phyloP scores from a whole-genome alignment of 2,329 filamentous ascomycete species.

The Phaeosphaeria sp. region DNA sequence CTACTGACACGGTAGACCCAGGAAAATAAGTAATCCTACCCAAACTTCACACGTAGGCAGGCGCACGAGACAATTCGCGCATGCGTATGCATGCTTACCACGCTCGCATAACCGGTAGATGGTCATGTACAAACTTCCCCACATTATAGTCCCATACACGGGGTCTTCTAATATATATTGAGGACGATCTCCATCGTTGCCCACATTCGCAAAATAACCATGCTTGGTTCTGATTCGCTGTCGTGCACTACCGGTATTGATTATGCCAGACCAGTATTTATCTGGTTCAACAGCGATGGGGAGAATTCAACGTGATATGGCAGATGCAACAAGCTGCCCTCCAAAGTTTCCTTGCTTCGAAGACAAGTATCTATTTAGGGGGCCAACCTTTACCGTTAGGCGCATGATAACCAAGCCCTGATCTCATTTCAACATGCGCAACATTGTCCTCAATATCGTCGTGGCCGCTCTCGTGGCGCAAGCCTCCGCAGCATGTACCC shows the following conservation, averaged over 20 bases:
- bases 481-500: constrained; percentile 28
- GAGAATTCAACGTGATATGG: not conserved
- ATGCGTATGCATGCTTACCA: not conserved
- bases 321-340: not conserved
- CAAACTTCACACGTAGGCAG: not conserved
- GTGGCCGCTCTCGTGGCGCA: constrained; percentile 9
- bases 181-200: not conserved
- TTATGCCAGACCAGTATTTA: not conserved
- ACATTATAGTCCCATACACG: not conserved
- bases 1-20: too few relatives aligned
- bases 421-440: constrained; percentile 4
- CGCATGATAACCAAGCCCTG: not conserved
- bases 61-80: not conserved
- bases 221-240: not conserved
- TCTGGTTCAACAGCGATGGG: not conserved
- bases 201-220: not conserved
- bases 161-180: not conserved
- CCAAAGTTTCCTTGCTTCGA: not conserved
- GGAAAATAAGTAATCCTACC: too few relatives aligned
- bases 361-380: not conserved
- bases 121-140: not conserved
- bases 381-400: not conserved
- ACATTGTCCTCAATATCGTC: not conserved
- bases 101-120: not conserved
- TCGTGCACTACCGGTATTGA: not conserved